phyloP scores from a whole-genome alignment of 331 rosid genomes.

The Acacia pycnantha region DNA sequence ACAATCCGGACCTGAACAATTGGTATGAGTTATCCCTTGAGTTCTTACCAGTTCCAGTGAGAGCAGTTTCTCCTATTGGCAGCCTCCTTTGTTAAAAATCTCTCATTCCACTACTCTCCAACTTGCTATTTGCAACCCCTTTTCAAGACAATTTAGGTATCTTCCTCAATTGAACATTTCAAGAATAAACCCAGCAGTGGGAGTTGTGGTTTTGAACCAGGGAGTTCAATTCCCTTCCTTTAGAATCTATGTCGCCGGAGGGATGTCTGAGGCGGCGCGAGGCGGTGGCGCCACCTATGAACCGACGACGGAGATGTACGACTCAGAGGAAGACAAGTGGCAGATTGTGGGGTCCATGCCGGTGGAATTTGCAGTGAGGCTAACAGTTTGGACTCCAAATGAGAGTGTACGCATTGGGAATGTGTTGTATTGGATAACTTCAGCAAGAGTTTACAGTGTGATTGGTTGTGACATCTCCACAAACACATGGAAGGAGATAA shows the following conservation, averaged over 20 bases:
- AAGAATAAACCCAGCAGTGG: slow-evolving; percentile 61
- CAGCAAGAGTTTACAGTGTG: slow-evolving; percentile 53
- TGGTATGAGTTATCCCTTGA: slow-evolving; percentile 54
- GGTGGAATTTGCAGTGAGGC: slow-evolving; percentile 61
- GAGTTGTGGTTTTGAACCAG: slow-evolving; percentile 28
- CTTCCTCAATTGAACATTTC: slow-evolving; percentile 44
- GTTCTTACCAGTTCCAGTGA: slow-evolving; percentile 37
- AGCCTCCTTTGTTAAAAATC: slow-evolving; percentile 44
- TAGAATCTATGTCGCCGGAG: slow-evolving; percentile 55
- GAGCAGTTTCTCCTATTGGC: slow-evolving; percentile 35
- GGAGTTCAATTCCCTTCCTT: slow-evolving; percentile 28
- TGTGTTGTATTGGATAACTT: slow-evolving; percentile 61
- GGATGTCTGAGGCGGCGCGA: slow-evolving; percentile 46
- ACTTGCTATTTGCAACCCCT: slow-evolving; percentile 55
- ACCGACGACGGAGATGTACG: slow-evolving; percentile 51
- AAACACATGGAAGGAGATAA: slow-evolving; percentile 44
- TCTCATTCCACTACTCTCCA: slow-evolving; percentile 36
- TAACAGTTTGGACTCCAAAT: slow-evolving; percentile 72
- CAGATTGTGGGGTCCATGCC: slow-evolving; percentile 43
- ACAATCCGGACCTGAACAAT: slow-evolving; percentile 36
- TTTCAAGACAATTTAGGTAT: slow-evolving; percentile 43
- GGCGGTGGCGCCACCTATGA: slow-evolving; percentile 43
- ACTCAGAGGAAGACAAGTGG: slow-evolving; percentile 43
- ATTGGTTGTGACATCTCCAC: slow-evolving; percentile 39
- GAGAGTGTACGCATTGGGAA: slow-evolving; percentile 43